Conservation (phyloP, 257 asterid genomes). For the Solanum ossicruentum region DNA sequence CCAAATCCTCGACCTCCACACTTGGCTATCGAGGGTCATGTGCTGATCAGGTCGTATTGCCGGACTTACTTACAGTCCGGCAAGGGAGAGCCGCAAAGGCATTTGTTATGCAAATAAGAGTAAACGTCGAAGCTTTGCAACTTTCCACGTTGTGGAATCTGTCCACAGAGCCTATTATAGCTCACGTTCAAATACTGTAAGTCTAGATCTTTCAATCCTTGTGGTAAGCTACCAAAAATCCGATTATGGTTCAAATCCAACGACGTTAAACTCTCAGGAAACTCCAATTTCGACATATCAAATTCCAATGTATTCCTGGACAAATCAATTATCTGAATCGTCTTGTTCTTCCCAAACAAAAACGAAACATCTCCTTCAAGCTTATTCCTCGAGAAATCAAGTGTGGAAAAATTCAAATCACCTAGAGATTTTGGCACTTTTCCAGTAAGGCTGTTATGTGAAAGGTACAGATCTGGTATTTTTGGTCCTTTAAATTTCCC, state of each 20-base stretch:
- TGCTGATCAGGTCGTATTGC: too few species aligned
- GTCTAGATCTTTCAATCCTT: conserved; percentile 12
- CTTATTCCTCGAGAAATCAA: conserved; percentile 28
- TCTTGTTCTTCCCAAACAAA: conserved; percentile 35
- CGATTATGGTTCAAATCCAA: conserved; percentile 37
- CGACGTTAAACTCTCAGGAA: conserved; percentile 10
- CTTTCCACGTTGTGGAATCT: conserved; percentile 38
- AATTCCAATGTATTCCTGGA: conserved; percentile 29
- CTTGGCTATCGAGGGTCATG: too few species aligned
- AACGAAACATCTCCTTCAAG: conserved; percentile 37
- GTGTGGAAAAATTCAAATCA: neutral
- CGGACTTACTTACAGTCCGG: conserved; percentile 11
- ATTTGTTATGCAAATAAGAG: conserved; percentile 26
- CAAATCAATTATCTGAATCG: conserved; percentile 2
- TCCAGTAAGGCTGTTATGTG: conserved; percentile 33
- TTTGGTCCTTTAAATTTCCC: conserved; percentile 10
- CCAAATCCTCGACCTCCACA: neutral
- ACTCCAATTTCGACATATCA: conserved; percentile 23
- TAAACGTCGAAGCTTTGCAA: conserved; percentile 21
- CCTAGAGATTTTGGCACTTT: conserved; percentile 17
- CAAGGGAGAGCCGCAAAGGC: conserved; percentile 50
- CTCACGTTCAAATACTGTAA: conserved; percentile 19
- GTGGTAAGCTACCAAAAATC: conserved; percentile 32
- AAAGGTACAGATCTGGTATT: conserved; percentile 13
- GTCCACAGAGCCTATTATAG: conserved; percentile 39